These are phyloP conservation scores for Xylaria cubensis DNA, from an alignment of 495 filamentous ascomycete genomes.

Conservation along the genomic window DNA sequence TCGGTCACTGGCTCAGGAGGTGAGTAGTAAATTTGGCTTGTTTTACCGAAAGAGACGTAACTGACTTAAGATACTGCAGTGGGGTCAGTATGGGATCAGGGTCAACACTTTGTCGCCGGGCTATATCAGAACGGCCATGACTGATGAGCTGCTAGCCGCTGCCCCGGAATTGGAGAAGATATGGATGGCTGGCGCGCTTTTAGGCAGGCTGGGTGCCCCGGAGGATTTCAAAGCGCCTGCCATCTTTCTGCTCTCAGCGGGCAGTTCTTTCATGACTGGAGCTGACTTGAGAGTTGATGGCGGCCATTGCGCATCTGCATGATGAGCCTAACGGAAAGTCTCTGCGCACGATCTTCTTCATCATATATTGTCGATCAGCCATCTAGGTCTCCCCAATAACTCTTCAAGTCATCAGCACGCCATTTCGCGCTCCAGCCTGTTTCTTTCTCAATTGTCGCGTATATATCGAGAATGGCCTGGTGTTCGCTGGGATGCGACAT, in stretches of 20 bases:
- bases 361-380: not conserved
- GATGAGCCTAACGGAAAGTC: not conserved
- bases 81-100: constrained; percentile 34
- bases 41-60: not conserved
- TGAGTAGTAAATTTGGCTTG: not conserved
- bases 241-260: constrained; percentile 53
- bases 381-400: constrained; percentile 2
- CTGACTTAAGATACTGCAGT: constrained; percentile 16
- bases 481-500: constrained; percentile 1
- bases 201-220: constrained; percentile 47
- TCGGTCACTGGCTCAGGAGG: constrained; percentile 32
- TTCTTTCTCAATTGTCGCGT: constrained; percentile 1
- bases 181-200: constrained; percentile 35
- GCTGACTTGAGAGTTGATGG: constrained; percentile 38
- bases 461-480: constrained; percentile 10
- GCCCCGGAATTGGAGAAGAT: constrained; percentile 41
- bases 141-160: constrained; percentile 21
- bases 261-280: constrained; percentile 44
- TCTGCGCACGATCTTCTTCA: not conserved
- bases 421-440: constrained; percentile 7
- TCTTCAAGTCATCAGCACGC: constrained; percentile 7
- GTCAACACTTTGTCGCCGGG: constrained; percentile 38
- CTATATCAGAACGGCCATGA: constrained; percentile 37
- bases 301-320: constrained; percentile 41
- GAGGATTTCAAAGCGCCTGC: constrained; percentile 53